phyloP scores from a whole-genome alignment of 1,139 yeast species.

The Yamadazyma jaroonii region DNA sequence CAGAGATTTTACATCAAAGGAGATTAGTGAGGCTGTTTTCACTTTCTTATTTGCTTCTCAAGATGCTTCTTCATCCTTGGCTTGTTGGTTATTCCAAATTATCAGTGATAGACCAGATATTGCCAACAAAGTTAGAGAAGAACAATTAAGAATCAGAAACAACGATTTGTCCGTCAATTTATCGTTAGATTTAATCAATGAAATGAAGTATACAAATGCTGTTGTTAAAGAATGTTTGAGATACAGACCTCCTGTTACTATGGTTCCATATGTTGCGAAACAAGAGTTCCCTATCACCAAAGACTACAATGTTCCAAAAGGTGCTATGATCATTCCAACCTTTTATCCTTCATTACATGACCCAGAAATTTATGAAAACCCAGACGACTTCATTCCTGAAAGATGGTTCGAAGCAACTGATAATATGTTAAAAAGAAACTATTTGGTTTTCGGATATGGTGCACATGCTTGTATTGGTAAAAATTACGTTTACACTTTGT shows the following conservation, averaged over 20 bases:
- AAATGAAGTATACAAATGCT: slow-evolving; percentile 84
- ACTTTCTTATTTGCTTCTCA: slow-evolving; percentile 96
- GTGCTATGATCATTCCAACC: slow-evolving; percentile 94
- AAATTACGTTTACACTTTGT: slow-evolving; percentile 85
- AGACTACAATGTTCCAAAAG: slow-evolving; percentile 89
- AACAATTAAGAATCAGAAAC: slow-evolving; percentile 79
- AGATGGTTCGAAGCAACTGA: slow-evolving; percentile 66
- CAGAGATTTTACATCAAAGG: slow-evolving; percentile 85
- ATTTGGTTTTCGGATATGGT: slow-evolving; percentile 97
- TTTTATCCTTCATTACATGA: slow-evolving; percentile 95
- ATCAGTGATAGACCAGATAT: slow-evolving; percentile 95
- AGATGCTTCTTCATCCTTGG: slow-evolving; percentile 97
- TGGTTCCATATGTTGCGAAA: slow-evolving; percentile 97
- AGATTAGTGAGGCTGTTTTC: slow-evolving; percentile 93
- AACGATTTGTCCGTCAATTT: slow-evolving; percentile 66
- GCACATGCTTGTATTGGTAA: slow-evolving; percentile 96
- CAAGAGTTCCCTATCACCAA: slow-evolving; percentile 79
- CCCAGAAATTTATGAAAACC: slow-evolving; percentile 92
- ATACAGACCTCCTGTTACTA: slow-evolving; percentile 94
- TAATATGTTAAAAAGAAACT: slow-evolving; percentile 72
- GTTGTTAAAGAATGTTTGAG: slow-evolving; percentile 91
- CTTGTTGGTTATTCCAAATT: slow-evolving; percentile 97
- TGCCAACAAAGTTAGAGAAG: slow-evolving; percentile 79
- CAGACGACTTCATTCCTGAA: slow-evolving; percentile 92
- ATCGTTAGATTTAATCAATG: slow-evolving; percentile 68